Evolutionary conservation across 805 yeast genomes (phyloP).

Genomic region (Kodamaea hsintzibuensis): DNA sequence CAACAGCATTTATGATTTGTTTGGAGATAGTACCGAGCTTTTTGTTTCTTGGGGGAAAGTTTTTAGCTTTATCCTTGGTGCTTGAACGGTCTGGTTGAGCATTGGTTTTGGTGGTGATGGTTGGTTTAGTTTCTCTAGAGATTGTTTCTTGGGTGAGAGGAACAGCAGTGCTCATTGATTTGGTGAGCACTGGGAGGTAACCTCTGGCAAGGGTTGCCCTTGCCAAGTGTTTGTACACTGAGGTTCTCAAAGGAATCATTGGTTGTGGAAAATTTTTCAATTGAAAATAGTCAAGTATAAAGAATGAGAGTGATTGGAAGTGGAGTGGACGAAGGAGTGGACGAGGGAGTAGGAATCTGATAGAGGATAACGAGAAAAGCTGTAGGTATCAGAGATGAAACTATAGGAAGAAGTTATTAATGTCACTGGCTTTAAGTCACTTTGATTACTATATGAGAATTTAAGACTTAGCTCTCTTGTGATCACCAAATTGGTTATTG

Average conservation of each 20-base stretch:
- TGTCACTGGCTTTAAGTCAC: no score
- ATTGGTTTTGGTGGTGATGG: not conserved
- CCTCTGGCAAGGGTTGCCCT: conserved; percentile 10
- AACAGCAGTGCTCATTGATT: conserved; percentile 5
- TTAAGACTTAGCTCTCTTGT: no score
- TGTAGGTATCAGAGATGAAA: no score
- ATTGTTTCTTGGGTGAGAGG: not conserved
- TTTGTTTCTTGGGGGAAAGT: conserved; percentile 14
- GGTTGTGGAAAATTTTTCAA: conserved; percentile 2
- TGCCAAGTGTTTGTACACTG: conserved; percentile 13
- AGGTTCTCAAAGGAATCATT: conserved; percentile 18
- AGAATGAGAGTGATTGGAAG: not conserved
- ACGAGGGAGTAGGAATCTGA: not conserved
- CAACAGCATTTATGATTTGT: conserved; percentile 31
- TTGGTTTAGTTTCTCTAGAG: not conserved
- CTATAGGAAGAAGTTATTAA: no score
- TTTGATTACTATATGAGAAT: no score
- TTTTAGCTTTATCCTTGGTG: not conserved
- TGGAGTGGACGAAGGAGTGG: not conserved
- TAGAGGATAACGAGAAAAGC: no score
- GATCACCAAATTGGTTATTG: no score
- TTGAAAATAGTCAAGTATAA: not conserved
- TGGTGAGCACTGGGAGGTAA: not conserved
- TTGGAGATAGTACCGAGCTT: conserved; percentile 35
- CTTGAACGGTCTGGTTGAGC: not conserved